Evolutionary conservation across 2,329 filamentous ascomycete genomes (phyloP).

Genomic region (Diaporthe eres): DNA sequence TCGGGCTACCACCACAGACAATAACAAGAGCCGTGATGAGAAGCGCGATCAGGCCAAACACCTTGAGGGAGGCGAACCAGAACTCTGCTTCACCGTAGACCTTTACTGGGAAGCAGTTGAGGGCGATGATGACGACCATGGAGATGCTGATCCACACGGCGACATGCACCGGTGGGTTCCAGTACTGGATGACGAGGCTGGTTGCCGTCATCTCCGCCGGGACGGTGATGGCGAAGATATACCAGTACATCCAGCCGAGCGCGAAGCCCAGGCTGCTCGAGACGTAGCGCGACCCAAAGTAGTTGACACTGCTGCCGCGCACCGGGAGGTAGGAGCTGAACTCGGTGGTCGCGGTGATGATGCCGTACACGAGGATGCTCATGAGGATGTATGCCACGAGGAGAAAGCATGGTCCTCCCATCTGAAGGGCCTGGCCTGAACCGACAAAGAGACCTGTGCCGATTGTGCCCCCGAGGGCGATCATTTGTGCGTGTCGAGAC

Average conservation of each 20-base stretch:
- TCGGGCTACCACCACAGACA: constrained; percentile 33
- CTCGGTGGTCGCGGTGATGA: constrained; percentile 63
- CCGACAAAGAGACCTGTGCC: constrained; percentile 61
- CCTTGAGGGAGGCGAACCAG: constrained; percentile 37
- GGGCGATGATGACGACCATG: constrained; percentile 42
- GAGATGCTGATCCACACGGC: constrained; percentile 45
- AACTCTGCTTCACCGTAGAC: constrained; percentile 37
- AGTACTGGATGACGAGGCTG: constrained; percentile 45
- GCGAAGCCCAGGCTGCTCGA: constrained; percentile 59
- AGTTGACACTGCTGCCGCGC: constrained; percentile 63
- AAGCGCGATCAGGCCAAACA: constrained; percentile 32
- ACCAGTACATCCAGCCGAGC: constrained; percentile 59
- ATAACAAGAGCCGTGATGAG: constrained; percentile 33
- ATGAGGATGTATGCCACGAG: constrained; percentile 60
- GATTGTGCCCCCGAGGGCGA: constrained; percentile 63
- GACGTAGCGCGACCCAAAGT: constrained; percentile 62
- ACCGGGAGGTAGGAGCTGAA: constrained; percentile 67
- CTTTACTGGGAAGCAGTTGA: constrained; percentile 42
- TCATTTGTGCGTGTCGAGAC: constrained; percentile 62
- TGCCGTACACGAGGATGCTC: constrained; percentile 58
- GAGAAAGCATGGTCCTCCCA: constrained; percentile 58
- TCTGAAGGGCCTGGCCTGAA: constrained; percentile 57
- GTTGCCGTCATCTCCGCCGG: constrained; percentile 47
- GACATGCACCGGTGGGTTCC: constrained; percentile 40
- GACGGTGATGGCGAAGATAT: constrained; percentile 55